Conservation (phyloP, 371 early-diverging fungal species). For the Choanephora cucurbitarum region DNA sequence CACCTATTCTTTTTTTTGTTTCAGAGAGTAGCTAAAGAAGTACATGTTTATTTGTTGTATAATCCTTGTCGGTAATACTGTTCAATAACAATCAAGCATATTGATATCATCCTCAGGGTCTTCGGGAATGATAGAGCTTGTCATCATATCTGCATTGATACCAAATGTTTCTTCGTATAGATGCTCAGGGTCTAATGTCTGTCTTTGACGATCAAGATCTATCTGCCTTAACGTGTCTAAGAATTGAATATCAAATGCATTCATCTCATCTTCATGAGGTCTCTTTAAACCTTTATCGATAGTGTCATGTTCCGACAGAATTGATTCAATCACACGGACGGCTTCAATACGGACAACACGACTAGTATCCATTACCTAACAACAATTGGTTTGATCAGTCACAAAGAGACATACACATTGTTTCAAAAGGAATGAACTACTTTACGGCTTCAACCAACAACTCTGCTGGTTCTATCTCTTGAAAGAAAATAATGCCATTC, state of each 20-base stretch:
- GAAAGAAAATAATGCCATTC: constrained; percentile 42
- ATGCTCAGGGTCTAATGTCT: constrained; percentile 41
- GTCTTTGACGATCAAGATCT: constrained; percentile 22
- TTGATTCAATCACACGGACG: constrained; percentile 23
- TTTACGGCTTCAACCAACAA: constrained; percentile 54
- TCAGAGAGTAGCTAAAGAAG: no score
- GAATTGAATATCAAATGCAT: constrained; percentile 14
- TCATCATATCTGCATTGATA: constrained; percentile 46
- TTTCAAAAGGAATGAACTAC: neutral
- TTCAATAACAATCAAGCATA: constrained; percentile 26
- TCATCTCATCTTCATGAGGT: constrained; percentile 3
- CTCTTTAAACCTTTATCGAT: neutral
- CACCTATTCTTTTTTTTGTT: no score
- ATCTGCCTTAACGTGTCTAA: constrained; percentile 18
- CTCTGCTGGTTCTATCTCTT: constrained; percentile 46
- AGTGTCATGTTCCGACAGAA: constrained; percentile 4
- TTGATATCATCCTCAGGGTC: constrained; percentile 25
- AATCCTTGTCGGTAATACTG: neutral
- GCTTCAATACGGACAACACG: constrained; percentile 42
- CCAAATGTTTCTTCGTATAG: constrained; percentile 46
- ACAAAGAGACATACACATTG: neutral
- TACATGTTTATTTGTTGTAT: neutral
- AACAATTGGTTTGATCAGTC: neutral
- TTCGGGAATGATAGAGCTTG: constrained; percentile 23
- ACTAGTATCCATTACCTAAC: constrained; percentile 30